Percentiles rank a stretch among this genome's conserved stretches.
Conservation (phyloP, 495 filamentous ascomycete species). For the Talaromyces trachyspermus region DNA sequence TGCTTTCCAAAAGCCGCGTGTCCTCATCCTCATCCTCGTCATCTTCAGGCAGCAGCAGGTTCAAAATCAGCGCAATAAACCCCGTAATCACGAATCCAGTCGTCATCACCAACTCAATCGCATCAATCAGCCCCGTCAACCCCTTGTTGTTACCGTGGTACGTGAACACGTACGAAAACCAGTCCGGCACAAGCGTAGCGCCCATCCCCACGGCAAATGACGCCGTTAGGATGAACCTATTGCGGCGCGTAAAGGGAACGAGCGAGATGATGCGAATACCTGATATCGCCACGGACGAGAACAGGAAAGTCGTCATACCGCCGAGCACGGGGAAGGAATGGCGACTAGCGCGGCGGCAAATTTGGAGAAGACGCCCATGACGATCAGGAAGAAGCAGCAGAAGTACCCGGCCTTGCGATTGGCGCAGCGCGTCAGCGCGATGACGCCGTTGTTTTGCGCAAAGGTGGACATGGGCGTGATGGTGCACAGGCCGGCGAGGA, state of each 20-base stretch:
- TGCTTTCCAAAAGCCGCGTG: constrained; percentile 1
- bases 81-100: constrained; percentile 62
- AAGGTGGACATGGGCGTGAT: constrained; percentile 78
- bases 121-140: constrained; percentile 73
- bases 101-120: constrained; percentile 72
- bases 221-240: constrained; percentile 81
- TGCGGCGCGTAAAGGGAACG: constrained; percentile 74
- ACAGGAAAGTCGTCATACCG: constrained; percentile 92
- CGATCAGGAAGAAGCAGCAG: constrained; percentile 69
- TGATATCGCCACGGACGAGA: constrained; percentile 75
- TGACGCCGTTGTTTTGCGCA: constrained; percentile 90
- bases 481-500: constrained; percentile 74
- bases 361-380: constrained; percentile 89
- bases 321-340: constrained; percentile 78
- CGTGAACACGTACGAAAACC: constrained; percentile 72
- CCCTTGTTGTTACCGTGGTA: constrained; percentile 61
- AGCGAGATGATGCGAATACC: constrained; percentile 79
- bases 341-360: constrained; percentile 83
- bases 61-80: constrained; percentile 62
- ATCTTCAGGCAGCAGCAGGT: constrained; percentile 66
- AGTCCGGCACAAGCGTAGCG: constrained; percentile 73
- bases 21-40: constrained; percentile 46
- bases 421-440: constrained; percentile 80
- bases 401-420: constrained; percentile 80
- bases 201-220: constrained; percentile 69